Evolutionary conservation across 2,329 filamentous ascomycete species (phyloP).

Genomic region (Leptosphaerulina australis): DNA sequence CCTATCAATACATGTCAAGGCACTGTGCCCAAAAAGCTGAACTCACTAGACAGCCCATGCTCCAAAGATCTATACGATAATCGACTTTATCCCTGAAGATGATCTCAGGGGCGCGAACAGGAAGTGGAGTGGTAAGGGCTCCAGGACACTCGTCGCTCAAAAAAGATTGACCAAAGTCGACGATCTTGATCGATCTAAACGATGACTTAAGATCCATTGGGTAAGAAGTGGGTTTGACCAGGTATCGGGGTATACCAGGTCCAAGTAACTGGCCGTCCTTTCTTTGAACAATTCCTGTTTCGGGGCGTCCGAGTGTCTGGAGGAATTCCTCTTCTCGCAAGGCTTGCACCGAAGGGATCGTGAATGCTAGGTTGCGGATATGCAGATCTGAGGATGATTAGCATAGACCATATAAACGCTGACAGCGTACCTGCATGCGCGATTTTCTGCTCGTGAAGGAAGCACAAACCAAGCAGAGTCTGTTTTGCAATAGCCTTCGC

Average conservation of each 20-base stretch:
- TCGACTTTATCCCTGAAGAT: slow-evolving; percentile 48
- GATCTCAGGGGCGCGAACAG: slow-evolving; percentile 48
- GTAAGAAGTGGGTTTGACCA: slow-evolving; percentile 23
- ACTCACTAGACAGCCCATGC: slow-evolving; percentile 48
- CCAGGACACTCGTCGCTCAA: slow-evolving; percentile 23
- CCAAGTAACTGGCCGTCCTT: slow-evolving; percentile 26
- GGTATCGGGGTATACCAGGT: slow-evolving; percentile 26
- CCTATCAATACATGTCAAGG: neutral
- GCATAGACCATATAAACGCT: neutral
- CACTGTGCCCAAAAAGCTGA: neutral
- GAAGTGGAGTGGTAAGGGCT: slow-evolving; percentile 45
- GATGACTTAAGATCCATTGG: neutral
- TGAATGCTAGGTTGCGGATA: slow-evolving; percentile 34
- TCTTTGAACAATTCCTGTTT: slow-evolving; percentile 23
- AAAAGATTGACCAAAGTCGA: slow-evolving; percentile 52
- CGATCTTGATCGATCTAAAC: slow-evolving; percentile 19
- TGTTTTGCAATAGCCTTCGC: slow-evolving; percentile 48
- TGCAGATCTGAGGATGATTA: slow-evolving; percentile 33
- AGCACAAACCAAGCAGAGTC: slow-evolving; percentile 24
- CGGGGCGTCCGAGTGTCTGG: slow-evolving; percentile 23
- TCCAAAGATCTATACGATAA: slow-evolving; percentile 49
- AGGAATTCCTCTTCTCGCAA: slow-evolving; percentile 27
- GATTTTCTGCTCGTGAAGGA: slow-evolving; percentile 31
- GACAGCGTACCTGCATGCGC: slow-evolving; percentile 35
- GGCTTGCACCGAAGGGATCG: slow-evolving; percentile 24